A percentile compares a stretch with the other conserved stretches of the same genome.
phyloP scores from a whole-genome alignment of 2,329 filamentous ascomycete species.

The Cryphonectria naterciae region DNA sequence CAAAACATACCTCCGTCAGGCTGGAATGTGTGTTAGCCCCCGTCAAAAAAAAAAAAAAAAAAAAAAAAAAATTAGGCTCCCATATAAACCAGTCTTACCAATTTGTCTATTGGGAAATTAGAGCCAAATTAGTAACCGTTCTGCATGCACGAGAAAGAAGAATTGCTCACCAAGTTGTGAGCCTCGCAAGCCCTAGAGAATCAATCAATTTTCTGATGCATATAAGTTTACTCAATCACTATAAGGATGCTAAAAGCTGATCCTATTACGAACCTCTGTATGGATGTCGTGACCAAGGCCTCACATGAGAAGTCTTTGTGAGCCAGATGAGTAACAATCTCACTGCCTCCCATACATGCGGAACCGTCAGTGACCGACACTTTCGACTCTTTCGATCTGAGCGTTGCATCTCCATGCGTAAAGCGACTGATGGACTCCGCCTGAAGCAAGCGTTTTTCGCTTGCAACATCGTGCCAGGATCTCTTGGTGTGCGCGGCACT shows the following conservation, averaged over 20 bases:
- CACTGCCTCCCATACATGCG: neutral
- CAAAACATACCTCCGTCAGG: conserved; percentile 25
- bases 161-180: conserved; percentile 16
- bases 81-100: conserved; percentile 7
- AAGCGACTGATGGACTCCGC: neutral
- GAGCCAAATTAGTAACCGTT: neutral
- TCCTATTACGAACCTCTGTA: conserved; percentile 14
- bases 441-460: conserved; percentile 14
- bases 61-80: too few species aligned
- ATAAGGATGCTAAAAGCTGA: too few species aligned
- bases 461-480: conserved; percentile 22
- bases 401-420: neutral
- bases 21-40: neutral
- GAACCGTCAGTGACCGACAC: neutral
- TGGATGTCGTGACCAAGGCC: neutral
- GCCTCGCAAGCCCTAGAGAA: conserved; percentile 10
- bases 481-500: neutral
- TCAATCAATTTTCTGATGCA: neutral
- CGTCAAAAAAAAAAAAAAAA: too few species aligned
- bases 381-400: neutral
- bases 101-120: conserved; percentile 15
- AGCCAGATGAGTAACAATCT: neutral
- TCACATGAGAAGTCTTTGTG: neutral
- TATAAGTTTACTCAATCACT: too few species aligned
- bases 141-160: too few species aligned